Conservation (phyloP, 345 rosid genomes). For the Angophora floribunda region DNA sequence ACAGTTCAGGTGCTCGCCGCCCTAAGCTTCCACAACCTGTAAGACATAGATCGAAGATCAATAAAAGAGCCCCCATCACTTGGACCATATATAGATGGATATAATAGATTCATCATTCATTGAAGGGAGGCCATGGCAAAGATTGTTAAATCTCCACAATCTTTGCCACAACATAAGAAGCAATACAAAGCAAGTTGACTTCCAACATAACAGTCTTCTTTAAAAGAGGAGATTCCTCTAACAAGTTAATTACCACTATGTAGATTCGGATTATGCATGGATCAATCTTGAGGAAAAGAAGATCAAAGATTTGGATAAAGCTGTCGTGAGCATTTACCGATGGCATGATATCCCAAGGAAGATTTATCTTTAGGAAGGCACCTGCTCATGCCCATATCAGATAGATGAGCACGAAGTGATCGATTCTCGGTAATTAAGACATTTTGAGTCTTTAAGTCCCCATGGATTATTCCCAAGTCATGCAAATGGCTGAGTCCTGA, state of each 20-base stretch:
- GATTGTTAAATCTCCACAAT: not conserved
- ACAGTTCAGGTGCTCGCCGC: slow-evolving; percentile 97
- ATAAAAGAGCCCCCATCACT: not conserved
- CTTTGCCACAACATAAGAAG: no score
- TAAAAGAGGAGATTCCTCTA: not conserved
- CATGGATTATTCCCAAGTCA: no score
- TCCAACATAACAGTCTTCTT: not conserved
- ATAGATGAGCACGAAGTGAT: slow-evolving; percentile 47
- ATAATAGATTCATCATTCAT: not conserved
- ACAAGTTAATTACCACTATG: not conserved
- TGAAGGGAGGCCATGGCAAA: not conserved
- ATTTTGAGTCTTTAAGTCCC: no score
- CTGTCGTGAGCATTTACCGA: slow-evolving; percentile 29
- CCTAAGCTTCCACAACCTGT: no score
- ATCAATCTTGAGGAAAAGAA: no score
- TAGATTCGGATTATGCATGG: no score
- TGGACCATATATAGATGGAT: not conserved
- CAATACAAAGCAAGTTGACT: not conserved
- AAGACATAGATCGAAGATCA: not conserved
- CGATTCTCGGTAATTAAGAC: no score
- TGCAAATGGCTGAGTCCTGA: no score
- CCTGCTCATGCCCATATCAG: slow-evolving; percentile 96
- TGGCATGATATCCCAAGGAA: slow-evolving; percentile 68
- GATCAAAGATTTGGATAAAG: no score
- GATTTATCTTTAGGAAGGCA: slow-evolving; percentile 54